Conservation (phyloP, 2,329 filamentous ascomycete genomes). For the Neofusicoccum parvum region DNA sequence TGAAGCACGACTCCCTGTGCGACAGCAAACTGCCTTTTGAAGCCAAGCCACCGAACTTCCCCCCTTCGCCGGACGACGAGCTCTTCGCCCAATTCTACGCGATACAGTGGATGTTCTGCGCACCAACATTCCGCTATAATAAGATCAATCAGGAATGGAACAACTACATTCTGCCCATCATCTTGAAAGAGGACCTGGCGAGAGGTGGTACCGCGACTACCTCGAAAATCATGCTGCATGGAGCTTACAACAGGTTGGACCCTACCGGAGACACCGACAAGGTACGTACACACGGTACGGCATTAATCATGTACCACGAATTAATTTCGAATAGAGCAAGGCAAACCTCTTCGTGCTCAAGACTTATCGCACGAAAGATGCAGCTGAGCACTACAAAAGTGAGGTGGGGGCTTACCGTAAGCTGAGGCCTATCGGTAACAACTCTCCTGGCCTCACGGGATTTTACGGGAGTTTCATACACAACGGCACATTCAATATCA, state of each 20-base stretch:
- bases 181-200: not conserved
- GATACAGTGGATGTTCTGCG: conserved; percentile 27
- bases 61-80: not conserved
- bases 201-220: not conserved
- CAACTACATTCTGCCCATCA: conserved; percentile 24
- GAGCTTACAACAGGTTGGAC: conserved; percentile 24
- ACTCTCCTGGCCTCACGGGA: conserved; percentile 5
- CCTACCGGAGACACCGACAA: not conserved
- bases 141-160: not conserved
- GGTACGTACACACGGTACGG: too few relatives aligned
- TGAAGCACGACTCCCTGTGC: conserved; percentile 6
- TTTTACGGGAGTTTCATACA: conserved; percentile 29
- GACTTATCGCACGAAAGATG: conserved; percentile 20
- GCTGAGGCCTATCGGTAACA: too few relatives aligned
- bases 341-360: conserved; percentile 26
- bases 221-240: conserved; percentile 21
- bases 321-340: not conserved
- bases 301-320: too few relatives aligned
- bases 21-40: conserved; percentile 26
- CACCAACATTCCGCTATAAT: not conserved
- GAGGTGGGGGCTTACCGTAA: conserved; percentile 24
- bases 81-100: conserved; percentile 24
- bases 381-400: conserved; percentile 22
- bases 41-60: not conserved
- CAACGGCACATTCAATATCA: conserved; percentile 31